Evolutionary conservation across 176 grass and related monocot genomes (phyloP), one percentile per base, ranked within the genome.

Genomic region (Chrysopogon serrulatus): DNA sequence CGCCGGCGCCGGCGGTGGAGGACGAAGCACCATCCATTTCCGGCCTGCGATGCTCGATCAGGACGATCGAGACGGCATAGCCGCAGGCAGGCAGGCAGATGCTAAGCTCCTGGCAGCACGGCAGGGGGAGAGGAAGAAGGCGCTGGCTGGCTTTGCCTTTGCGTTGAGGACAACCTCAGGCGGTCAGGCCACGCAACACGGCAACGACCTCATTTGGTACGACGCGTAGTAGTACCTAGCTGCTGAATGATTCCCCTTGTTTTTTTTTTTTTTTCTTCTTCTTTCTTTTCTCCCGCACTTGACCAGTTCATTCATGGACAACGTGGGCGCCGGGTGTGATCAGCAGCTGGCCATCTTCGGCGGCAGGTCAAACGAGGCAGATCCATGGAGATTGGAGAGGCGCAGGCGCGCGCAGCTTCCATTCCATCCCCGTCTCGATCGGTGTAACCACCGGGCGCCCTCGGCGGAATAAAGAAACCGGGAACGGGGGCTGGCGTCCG

Each of bases 291-390:
- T 28, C 10, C 44, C 65, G 6, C 53, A 5, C 71, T 84, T 76
- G 82, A 84, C 82, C 34, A 9, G 23, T 57, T 62, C 67, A n/a
- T 71, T 44, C 44, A 71, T 61, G 69, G 69, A 42, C 53, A 81
- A 64, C 87, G 82, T 85, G 87, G 40, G 40, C 77, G 19, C 67
- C 70, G 60, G 43, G 63, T 26, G 80, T 40, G 19, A 36, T 48
- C 3, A n/a, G 31, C 71, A 43, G 26, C 62, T n/a, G n/a, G n/a
- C n/a, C n/a, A n/a, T n/a, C n/a, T 57, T 36, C 68, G 61, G 19
- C 30, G 76, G n/a, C 61, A 82, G 78, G 83, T 90, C 88, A 82
- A 90, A 82, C 83, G 72, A 86, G 71, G 82, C 63, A 23, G 30
- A 7, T 12, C 21, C 21, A n/a, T 54, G 2, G 21, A n/a, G 51